These are phyloP conservation scores for Novakomyces olei DNA, from an alignment of 805 yeast species.

Conservation along the genomic window DNA sequence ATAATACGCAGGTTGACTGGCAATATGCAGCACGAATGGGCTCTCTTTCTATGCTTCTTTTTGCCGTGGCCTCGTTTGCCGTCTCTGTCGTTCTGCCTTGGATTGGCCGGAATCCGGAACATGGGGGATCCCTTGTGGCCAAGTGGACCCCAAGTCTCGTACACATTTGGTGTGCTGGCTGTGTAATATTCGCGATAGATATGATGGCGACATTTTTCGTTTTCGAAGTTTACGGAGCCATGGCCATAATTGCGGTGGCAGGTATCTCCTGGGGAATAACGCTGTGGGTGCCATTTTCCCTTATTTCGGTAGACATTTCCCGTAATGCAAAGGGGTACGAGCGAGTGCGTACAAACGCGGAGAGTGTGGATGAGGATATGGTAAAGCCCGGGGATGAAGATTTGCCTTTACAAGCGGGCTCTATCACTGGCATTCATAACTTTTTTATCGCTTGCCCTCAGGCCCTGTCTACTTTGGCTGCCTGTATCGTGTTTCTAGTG, in stretches of 20 bases:
- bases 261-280: constrained; percentile 49
- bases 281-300: constrained; percentile 43
- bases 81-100: constrained; percentile 26
- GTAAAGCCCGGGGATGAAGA: too few relatives aligned
- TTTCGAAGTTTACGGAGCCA: constrained; percentile 21
- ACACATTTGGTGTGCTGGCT: too few relatives aligned
- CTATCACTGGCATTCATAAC: constrained; percentile 35
- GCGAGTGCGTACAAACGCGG: constrained; percentile 11
- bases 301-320: constrained; percentile 35
- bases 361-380: constrained; percentile 10
- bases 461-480: constrained; percentile 24
- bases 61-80: constrained; percentile 26
- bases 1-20: constrained; percentile 17
- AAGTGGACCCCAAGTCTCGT: too few relatives aligned
- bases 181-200: too few relatives aligned
- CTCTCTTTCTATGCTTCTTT: constrained; percentile 27
- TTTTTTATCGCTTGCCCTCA: constrained; percentile 38
- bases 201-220: constrained; percentile 28
- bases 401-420: constrained; percentile 29
- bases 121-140: constrained; percentile 6
- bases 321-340: constrained; percentile 30
- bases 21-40: constrained; percentile 32
- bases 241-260: constrained; percentile 27
- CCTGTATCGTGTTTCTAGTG: constrained; percentile 25
- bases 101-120: constrained; percentile 17